Evolutionary conservation across 352 stramenopile species (phyloP).

Genomic region (Phytophthora nicotianae): DNA sequence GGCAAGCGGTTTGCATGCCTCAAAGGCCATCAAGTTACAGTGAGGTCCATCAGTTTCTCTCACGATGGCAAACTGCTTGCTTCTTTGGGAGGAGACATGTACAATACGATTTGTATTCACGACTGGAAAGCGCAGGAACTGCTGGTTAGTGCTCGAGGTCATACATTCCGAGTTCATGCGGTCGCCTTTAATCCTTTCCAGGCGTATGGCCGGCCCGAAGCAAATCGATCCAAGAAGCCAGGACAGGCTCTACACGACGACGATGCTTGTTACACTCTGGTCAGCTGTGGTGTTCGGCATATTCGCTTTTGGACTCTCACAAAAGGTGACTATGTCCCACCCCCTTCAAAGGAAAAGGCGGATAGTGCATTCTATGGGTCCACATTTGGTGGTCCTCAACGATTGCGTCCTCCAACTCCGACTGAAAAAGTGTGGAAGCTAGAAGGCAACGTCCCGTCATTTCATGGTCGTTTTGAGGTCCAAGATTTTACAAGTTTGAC

Average conservation of each 20-base stretch:
- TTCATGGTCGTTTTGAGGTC: constrained; percentile 66
- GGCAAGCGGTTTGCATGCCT: constrained; percentile 61
- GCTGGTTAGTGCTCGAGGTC: constrained; percentile 57
- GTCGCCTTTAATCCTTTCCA: constrained; percentile 78
- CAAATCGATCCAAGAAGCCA: constrained; percentile 49
- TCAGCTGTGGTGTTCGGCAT: constrained; percentile 74
- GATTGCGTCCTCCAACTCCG: constrained; percentile 53
- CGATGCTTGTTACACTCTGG: constrained; percentile 72
- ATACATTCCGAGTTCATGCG: constrained; percentile 70
- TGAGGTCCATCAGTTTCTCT: constrained; percentile 71
- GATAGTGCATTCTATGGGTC: constrained; percentile 69
- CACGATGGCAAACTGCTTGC: constrained; percentile 73
- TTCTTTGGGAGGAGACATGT: constrained; percentile 74
- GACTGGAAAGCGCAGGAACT: constrained; percentile 70
- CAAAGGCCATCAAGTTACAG: constrained; percentile 56
- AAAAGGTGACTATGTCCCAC: constrained; percentile 53
- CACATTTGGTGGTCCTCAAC: constrained; percentile 57
- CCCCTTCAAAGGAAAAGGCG: constrained; percentile 49
- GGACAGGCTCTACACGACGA: constrained; percentile 74
- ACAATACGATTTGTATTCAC: constrained; percentile 81
- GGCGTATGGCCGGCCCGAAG: constrained; percentile 63
- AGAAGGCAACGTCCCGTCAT: constrained; percentile 73
- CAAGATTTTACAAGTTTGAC: constrained; percentile 74
- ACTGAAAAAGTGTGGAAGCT: constrained; percentile 77
- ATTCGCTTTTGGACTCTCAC: constrained; percentile 80